phyloP scores from a whole-genome alignment of 176 grass and related monocot species.

The Juncus effusus region DNA sequence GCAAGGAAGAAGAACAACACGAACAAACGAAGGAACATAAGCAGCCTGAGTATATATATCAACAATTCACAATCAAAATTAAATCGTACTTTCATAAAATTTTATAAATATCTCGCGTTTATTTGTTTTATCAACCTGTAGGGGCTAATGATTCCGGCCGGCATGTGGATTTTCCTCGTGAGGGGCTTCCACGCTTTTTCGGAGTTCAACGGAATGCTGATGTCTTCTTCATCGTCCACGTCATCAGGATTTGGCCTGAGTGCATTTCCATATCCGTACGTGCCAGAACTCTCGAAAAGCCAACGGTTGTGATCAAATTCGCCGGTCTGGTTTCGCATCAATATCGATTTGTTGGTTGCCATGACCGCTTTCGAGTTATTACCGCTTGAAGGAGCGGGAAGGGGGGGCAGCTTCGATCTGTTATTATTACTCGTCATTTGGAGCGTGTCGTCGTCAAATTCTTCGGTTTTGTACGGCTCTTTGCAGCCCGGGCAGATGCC shows the following conservation, averaged over 20 bases:
- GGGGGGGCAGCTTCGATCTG: slow-evolving; percentile 38
- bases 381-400: slow-evolving; percentile 43
- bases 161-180: slow-evolving; percentile 75
- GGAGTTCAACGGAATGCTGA: slow-evolving; percentile 27
- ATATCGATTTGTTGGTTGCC: slow-evolving; percentile 45
- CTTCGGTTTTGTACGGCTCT: slow-evolving; percentile 92
- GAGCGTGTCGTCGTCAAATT: slow-evolving; percentile 59
- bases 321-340: slow-evolving; percentile 60
- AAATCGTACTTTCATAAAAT: too few species aligned
- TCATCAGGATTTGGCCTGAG: slow-evolving; percentile 56
- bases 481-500: slow-evolving; percentile 84
- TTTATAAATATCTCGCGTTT: too few species aligned
- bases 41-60: slow-evolving; percentile 31
- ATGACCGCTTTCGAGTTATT: slow-evolving; percentile 26
- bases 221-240: slow-evolving; percentile 17
- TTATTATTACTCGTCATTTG: slow-evolving; percentile 14
- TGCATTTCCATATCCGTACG: slow-evolving; percentile 90
- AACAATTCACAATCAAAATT: neutral
- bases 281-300: slow-evolving; percentile 92
- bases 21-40: slow-evolving; percentile 67
- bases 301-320: slow-evolving; percentile 97
- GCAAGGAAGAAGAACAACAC: slow-evolving; percentile 79
- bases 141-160: slow-evolving; percentile 80
- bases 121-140: slow-evolving; percentile 40
- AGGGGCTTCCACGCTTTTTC: slow-evolving; percentile 93